Conservation (phyloP, 805 yeast genomes). For the Cyberlindnera petersonii region DNA sequence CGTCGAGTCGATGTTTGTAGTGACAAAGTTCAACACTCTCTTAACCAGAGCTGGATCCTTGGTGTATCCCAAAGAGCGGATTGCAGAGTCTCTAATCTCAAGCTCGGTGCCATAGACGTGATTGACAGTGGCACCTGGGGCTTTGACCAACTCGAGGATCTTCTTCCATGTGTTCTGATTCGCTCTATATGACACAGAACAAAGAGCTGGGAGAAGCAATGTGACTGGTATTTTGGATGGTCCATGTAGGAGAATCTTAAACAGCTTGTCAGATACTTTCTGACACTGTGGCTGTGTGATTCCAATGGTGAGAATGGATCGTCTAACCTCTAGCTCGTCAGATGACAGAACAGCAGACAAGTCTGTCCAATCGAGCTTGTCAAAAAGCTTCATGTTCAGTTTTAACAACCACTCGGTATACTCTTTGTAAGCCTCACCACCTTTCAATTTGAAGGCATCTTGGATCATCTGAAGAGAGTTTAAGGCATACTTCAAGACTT, state of each 20-base stretch:
- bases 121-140: constrained; percentile 41
- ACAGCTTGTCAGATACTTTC: constrained; percentile 36
- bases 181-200: constrained; percentile 36
- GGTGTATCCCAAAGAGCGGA: constrained; percentile 52
- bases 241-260: constrained; percentile 50
- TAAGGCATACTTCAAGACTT: constrained; percentile 29
- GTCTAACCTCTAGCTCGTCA: constrained; percentile 43
- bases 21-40: constrained; percentile 54
- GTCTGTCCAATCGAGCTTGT: constrained; percentile 37
- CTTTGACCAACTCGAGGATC: constrained; percentile 48
- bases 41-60: constrained; percentile 41
- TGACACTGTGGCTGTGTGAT: constrained; percentile 22
- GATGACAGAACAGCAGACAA: constrained; percentile 34
- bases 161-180: constrained; percentile 55
- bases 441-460: constrained; percentile 18
- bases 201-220: constrained; percentile 42
- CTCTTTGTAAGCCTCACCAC: constrained; percentile 2
- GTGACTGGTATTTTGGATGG: constrained; percentile 57
- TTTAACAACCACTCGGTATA: constrained; percentile 17
- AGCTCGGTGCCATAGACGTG: constrained; percentile 24
- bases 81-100: constrained; percentile 53
- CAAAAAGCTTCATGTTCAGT: constrained; percentile 21
- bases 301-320: constrained; percentile 40
- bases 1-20: constrained; percentile 50
- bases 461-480: constrained; percentile 25